Conservation (phyloP, 2,329 filamentous ascomycete genomes). For the Talaromyces sp. region DNA sequence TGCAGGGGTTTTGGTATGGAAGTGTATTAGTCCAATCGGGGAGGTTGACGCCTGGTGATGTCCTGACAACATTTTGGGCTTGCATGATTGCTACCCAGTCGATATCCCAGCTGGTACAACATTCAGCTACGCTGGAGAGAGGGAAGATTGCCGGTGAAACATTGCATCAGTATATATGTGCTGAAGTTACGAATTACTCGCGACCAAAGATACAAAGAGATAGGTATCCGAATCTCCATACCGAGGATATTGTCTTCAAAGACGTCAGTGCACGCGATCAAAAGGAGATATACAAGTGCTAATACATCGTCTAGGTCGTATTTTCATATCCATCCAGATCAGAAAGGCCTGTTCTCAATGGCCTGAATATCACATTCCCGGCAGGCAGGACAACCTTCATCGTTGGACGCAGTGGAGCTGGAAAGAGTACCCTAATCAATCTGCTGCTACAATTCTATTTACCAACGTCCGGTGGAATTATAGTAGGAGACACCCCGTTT, state of each 20-base stretch:
- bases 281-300: background rate
- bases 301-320: conserved; percentile 53
- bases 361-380: conserved; percentile 64
- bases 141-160: conserved; percentile 68
- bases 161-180: conserved; percentile 48
- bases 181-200: conserved; percentile 19
- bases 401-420: conserved; percentile 80
- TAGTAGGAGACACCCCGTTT: conserved; percentile 62
- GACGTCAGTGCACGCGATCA: conserved; percentile 46
- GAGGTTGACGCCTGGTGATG: conserved; percentile 55
- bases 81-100: conserved; percentile 71
- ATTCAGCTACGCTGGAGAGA: conserved; percentile 72
- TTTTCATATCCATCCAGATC: conserved; percentile 76
- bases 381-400: conserved; percentile 71
- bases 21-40: conserved; percentile 61
- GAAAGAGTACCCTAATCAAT: conserved; percentile 83
- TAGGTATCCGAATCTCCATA: conserved; percentile 42
- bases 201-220: conserved; percentile 20
- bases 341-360: conserved; percentile 53
- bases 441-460: conserved; percentile 74
- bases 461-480: conserved; percentile 59
- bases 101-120: conserved; percentile 67
- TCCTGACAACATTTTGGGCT: conserved; percentile 81
- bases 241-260: conserved; percentile 64
- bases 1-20: conserved; percentile 87